Evolutionary conservation across 2,329 filamentous ascomycete genomes (phyloP), one percentile per base, ranked within the genome.

Genomic region (Spiromastix sp.): DNA sequence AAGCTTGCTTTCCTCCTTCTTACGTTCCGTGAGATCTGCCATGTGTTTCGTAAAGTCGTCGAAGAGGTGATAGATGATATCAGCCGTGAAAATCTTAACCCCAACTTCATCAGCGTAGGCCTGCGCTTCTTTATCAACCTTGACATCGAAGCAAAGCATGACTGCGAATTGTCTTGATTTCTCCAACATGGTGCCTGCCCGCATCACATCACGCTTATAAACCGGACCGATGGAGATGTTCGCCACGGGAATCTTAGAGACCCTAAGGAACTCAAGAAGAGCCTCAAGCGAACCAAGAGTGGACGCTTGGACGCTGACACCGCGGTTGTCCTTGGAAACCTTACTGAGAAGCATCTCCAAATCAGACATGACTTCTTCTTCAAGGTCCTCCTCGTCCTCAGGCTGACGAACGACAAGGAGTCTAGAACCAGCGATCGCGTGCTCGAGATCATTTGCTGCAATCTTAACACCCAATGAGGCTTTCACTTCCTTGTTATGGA

Each of bases 71-170:
- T 98, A 98, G 55, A 98, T 98, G 51, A 98, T 98, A 61, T 98
- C 89, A 2, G 93, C 91, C 3, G 85, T 93, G 68, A 98, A 98
- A 51, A 98, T 84, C 70, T 93, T 96, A 66, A 98, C 84, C 34
- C 86, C 86, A 43, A 93, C 79, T 38, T 96, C 86, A 12, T 95
- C 85, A 8, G 91, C 91, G 51, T 96, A 93, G 7, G 75, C 72
- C 46, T 81, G 78, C 1, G 91, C 91, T 56, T 98, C 91, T 62
- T 94, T 96, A 66, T 98, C 91, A 11, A 98, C 85, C 68, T 95
- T 96, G 64, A 98, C 91, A 59, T 98, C 93, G 72, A 98, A 98
- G 61, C 91, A 96, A 33, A 98, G 78, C 91, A 98, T 98, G 57
- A 96, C 85, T n/a, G 91, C 91, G 49, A 80, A 93, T 56, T 98